Evolutionary conservation across 2,329 filamentous ascomycete species (phyloP), one percentile per base, ranked within the genome.

Genomic region (Thelonectria rubi): DNA sequence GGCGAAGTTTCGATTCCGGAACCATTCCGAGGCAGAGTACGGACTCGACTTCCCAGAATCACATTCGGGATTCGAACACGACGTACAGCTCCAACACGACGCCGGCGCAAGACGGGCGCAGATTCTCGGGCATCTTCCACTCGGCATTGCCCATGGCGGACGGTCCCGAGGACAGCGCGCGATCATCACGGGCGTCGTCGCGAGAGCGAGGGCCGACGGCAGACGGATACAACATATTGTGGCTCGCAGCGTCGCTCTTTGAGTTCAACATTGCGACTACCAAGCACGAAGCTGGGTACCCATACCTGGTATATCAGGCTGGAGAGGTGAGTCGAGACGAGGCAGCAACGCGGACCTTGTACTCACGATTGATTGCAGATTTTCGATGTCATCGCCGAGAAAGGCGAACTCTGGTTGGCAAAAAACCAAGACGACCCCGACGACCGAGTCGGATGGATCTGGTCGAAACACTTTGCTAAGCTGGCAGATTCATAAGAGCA

Each of bases 221-320:
- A 24, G 81, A 85, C 52, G 83, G 87, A 20, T 90, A 89, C 65
- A 91, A 89, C 58, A 87, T 97, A 8, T 81, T 98, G 47, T 99
- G 97, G 84, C 84, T 97, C 17, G 95, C 94, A 14, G 95, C 94
- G 18, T 97, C 92, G 70, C 85, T 98, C 32, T 98, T 97, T 74
- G 94, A 98, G 76, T 99, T 98, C 80, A 96, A 97, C 72, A 98
- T 98, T 73, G 92, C 94, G 73, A 92, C 91, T 21, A 91, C 93
- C 24, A 92, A 97, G 70, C 89, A 92, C 60, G 95, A 98, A 79
- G 94, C 91, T 62, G 95, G 95, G 21, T 98, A 97, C 77, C 94
- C 94, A 18, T 99, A 99, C 75, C 82, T 99, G 63, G 95, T 93
- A 46, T 99, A 99, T 78, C 92, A 94, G 68, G 92, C 94, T 55